A percentile compares a stretch with the other conserved stretches of the same genome.
These are phyloP conservation scores for Sisymbrium irio DNA, from an alignment of 345 rosid genomes.

Conservation along the genomic window DNA sequence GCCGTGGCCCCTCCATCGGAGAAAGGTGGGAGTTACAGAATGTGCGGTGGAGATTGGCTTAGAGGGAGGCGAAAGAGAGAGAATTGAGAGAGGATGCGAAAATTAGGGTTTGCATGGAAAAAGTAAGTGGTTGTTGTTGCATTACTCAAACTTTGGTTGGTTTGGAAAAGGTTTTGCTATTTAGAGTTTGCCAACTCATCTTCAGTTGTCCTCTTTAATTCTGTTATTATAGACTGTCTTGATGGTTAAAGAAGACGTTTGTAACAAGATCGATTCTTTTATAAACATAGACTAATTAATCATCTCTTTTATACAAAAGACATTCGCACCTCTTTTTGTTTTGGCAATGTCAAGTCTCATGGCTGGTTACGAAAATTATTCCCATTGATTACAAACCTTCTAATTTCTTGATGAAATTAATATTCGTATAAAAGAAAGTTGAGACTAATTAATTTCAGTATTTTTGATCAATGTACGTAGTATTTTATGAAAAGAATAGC, in stretches of 20 bases:
- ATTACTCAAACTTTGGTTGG: conserved; percentile 28
- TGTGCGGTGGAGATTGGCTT: conserved; percentile 29
- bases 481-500: not conserved
- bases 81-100: conserved; percentile 20
- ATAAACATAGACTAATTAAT: not conserved
- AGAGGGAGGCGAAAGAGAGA: conserved; percentile 27
- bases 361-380: not conserved
- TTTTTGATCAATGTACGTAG: not conserved
- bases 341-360: not conserved
- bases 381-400: not conserved
- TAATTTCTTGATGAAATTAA: too few relatives aligned
- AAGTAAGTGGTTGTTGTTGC: conserved; percentile 34
- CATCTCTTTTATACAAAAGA: not conserved
- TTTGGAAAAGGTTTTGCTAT: conserved; percentile 17
- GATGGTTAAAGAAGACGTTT: not conserved
- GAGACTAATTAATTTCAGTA: too few relatives aligned
- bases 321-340: not conserved
- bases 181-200: conserved; percentile 28
- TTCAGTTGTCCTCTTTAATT: conserved; percentile 1
- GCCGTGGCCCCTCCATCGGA: conserved; percentile 62
- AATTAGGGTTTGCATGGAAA: conserved; percentile 47
- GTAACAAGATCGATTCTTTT: not conserved
- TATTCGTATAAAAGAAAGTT: too few relatives aligned
- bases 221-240: conserved; percentile 7
- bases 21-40: conserved; percentile 41